Evolutionary conservation across 306 rosid species (phyloP).

Genomic region (Casuarina cunninghamiana): DNA sequence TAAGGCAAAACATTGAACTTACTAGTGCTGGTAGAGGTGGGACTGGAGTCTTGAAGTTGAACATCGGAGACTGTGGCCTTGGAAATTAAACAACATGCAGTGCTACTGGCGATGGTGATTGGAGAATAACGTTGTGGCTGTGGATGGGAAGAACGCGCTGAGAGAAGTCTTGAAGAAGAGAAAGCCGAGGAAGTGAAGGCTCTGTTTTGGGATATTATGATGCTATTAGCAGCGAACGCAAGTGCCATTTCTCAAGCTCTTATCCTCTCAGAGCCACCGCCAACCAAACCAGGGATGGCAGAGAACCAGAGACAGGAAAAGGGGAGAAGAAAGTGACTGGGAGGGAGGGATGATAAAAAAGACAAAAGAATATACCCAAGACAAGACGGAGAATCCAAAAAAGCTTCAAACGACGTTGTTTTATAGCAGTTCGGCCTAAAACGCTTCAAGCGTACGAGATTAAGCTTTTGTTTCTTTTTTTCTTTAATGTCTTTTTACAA

Average conservation of each 20-base stretch:
- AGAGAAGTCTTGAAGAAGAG: slow-evolving; percentile 28
- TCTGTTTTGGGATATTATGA: slow-evolving; percentile 34
- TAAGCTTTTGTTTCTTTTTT: too few relatives aligned
- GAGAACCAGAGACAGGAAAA: not conserved
- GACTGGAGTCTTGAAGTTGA: slow-evolving; percentile 33
- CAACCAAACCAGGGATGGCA: not conserved
- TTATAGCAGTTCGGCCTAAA: too few relatives aligned
- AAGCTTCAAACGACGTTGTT: too few relatives aligned
- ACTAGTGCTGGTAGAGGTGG: slow-evolving; percentile 32
- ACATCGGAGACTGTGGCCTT: slow-evolving; percentile 39
- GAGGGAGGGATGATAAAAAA: not conserved
- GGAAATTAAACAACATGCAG: slow-evolving; percentile 29
- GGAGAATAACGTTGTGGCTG: slow-evolving; percentile 16
- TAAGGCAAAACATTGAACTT: slow-evolving; percentile 5
- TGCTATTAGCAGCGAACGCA: slow-evolving; percentile 38
- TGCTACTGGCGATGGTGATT: not conserved
- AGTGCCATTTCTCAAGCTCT: not conserved
- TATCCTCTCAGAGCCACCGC: not conserved
- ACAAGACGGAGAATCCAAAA: not conserved
- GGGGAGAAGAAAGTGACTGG: not conserved
- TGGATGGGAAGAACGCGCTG: slow-evolving; percentile 15
- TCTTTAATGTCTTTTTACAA: too few relatives aligned
- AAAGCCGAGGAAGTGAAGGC: slow-evolving; percentile 25
- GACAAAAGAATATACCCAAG: not conserved
- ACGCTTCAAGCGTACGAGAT: too few relatives aligned